Base-by-base conservation (phyloP, 805 yeast species). In the Peterozyma toletana region DNA sequence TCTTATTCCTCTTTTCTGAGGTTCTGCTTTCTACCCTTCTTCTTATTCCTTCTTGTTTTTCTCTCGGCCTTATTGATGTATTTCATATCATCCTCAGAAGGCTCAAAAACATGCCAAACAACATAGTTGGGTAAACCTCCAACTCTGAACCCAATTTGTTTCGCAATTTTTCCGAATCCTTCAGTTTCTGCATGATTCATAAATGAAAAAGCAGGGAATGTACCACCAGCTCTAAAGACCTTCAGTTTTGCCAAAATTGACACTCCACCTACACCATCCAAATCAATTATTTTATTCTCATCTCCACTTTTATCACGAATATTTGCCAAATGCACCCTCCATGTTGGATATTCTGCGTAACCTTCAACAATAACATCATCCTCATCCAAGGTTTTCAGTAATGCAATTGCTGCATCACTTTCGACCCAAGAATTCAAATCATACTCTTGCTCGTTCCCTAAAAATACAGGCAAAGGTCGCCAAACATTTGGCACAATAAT, bases 371-470 rank as follows among this genome's bases (percentile, higher is more conserved):
- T 86, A 37, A 86, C 93, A 56, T 84, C 95, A 57, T 86, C 93
- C 59, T 86, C 91, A 44, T 74, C 77, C 43, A 85, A 65, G 0
- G 72, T 70, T 35, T 65, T 59, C 0, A 95, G 93, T 53, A 85
- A 63, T 41, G 78, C 78, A 13, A 83, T 47, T 1, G 87, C 96
- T 9, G 83, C 79, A 5, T 79, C 83, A 3, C 90, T 79, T 66
- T 93, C 99, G 45, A 87, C 77, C 99, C 99, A 93, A 11, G 97
- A 86, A 64, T 93, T 93, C 58, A 93, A 75, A 64, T 93, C 99
- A 61, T 93, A 93, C 1, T 98, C 89, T 63, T 93, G 99, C 58
- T 86, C 95, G 50, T 78, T 77, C 15, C 93, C 95, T 49, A 93
- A 75, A 64, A 90, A 93, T 38, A 81, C 83, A 2, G 99, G 99